phyloP scores from a whole-genome alignment of 2,329 filamentous ascomycete species.

The Fusarium scirpi region DNA sequence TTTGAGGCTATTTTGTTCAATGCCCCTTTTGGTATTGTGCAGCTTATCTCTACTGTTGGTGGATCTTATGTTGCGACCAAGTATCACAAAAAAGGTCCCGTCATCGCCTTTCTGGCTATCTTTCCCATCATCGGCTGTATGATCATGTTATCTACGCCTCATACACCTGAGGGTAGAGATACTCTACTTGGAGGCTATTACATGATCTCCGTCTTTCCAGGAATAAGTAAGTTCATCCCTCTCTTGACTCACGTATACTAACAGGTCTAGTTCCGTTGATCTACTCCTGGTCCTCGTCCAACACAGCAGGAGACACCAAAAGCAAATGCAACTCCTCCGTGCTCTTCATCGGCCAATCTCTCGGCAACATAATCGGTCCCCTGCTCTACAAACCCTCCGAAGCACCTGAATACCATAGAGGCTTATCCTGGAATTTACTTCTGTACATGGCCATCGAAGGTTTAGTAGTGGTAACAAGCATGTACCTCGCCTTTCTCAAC shows the following conservation, averaged over 20 bases:
- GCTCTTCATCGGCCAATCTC: slow-evolving; percentile 70
- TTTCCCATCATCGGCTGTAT: slow-evolving; percentile 61
- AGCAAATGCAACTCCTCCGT: slow-evolving; percentile 72
- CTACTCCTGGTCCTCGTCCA: slow-evolving; percentile 68
- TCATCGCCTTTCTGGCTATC: slow-evolving; percentile 67
- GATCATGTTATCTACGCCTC: slow-evolving; percentile 64
- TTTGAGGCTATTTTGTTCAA: slow-evolving; percentile 71
- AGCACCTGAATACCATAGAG: slow-evolving; percentile 55
- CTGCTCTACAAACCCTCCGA: slow-evolving; percentile 48
- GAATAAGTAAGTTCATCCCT: slow-evolving; percentile 37
- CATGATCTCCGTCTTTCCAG: slow-evolving; percentile 70
- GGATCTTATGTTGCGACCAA: slow-evolving; percentile 66
- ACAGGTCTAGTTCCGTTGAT: slow-evolving; percentile 60
- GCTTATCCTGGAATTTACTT: slow-evolving; percentile 67
- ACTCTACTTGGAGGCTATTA: slow-evolving; percentile 69
- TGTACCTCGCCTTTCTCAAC: slow-evolving; percentile 61
- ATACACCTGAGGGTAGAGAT: slow-evolving; percentile 51
- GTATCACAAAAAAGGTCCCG: slow-evolving; percentile 68
- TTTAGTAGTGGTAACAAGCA: slow-evolving; percentile 44
- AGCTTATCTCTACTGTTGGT: slow-evolving; percentile 69
- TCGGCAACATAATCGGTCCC: slow-evolving; percentile 71
- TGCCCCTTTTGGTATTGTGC: slow-evolving; percentile 70
- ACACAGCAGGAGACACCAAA: slow-evolving; percentile 75
- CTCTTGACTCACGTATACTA: rapidly evolving
- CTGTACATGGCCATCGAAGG: slow-evolving; percentile 69